Conservation (phyloP, 73 alveolate species). For the Blepharisma japonicum region DNA sequence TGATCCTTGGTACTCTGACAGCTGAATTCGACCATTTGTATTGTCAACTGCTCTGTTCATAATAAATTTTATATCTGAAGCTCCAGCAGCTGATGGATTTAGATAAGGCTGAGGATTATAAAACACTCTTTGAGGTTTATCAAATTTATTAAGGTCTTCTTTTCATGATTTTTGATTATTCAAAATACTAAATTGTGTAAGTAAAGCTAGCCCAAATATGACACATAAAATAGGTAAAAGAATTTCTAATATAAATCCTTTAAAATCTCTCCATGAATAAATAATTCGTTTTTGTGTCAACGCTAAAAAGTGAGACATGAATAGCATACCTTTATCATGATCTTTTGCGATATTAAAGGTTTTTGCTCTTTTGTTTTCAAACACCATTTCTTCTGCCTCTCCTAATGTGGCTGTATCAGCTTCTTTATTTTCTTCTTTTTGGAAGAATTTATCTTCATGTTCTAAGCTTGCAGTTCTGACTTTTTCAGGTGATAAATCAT, state of each 20-base stretch:
- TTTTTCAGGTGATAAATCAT: neutral
- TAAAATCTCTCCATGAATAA: conserved; percentile 59
- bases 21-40: neutral
- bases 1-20: neutral
- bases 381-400: neutral
- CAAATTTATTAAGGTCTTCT: no score
- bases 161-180: conserved; percentile 39
- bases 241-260: conserved; percentile 2
- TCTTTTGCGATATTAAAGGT: conserved; percentile 9
- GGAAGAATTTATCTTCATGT: neutral
- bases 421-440: neutral
- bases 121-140: no score
- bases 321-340: neutral
- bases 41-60: neutral
- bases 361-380: neutral
- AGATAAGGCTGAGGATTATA: no score
- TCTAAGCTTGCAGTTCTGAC: neutral
- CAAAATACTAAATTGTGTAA: conserved; percentile 30
- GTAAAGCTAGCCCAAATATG: conserved; percentile 34
- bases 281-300: conserved; percentile 66
- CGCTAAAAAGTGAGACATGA: conserved; percentile 56
- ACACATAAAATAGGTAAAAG: conserved; percentile 1
- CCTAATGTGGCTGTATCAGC: neutral
- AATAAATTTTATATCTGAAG: no score
- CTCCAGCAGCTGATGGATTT: no score